Conservation (phyloP, 208 protist species). For the Sergeia podlipaevii region DNA sequence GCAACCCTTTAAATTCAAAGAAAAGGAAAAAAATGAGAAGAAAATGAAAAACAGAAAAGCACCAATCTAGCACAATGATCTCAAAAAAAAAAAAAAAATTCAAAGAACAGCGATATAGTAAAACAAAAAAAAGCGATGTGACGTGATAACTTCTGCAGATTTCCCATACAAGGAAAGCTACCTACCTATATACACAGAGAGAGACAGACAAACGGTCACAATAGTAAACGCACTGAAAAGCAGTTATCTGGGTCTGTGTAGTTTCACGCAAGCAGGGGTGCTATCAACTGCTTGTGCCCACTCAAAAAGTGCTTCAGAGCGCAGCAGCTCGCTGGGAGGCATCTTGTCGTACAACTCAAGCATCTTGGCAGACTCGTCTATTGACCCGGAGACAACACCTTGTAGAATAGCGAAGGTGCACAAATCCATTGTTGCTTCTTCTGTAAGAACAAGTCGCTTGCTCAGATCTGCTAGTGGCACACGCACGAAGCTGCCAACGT, state of each 20-base stretch:
- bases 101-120: not conserved
- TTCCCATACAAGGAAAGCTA: conserved; percentile 7
- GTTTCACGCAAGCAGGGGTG: too few species aligned
- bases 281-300: too few species aligned
- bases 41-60: conserved; percentile 5
- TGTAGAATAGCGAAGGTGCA: conserved; percentile 92
- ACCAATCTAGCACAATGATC: not conserved
- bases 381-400: conserved; percentile 48
- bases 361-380: conserved; percentile 32
- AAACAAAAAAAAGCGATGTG: conserved; percentile 17
- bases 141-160: not conserved
- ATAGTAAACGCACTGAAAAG: too few species aligned
- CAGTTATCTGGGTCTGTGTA: too few species aligned
- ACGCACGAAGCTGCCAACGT: conserved; percentile 88
- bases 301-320: conserved; percentile 13
- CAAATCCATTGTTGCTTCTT: conserved; percentile 82
- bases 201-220: not conserved
- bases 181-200: not conserved
- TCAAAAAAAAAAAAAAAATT: conserved; percentile 9
- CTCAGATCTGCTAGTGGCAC: conserved; percentile 34
- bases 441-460: conserved; percentile 73
- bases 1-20: not conserved
- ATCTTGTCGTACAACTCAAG: conserved; percentile 22
- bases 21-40: conserved; percentile 8
- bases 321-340: conserved; percentile 8